Base-by-base conservation (phyloP, 768 basidiomycete genomes). In the Naematelia encephala region DNA sequence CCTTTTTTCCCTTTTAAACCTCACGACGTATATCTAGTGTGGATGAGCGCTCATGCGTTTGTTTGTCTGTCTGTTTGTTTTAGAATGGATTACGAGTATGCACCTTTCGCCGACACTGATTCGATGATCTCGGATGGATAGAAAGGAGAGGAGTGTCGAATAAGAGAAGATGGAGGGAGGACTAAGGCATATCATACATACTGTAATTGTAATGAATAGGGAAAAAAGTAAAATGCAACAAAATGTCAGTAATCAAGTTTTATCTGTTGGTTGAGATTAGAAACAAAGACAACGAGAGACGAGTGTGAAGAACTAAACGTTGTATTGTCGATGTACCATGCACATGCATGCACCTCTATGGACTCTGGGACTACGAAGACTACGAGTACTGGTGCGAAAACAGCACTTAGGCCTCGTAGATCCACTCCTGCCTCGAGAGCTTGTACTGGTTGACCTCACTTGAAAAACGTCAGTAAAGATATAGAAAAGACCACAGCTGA, bases 1-100 rank as follows among this genome's bases (percentile, higher is more conserved):
- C 46, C 34, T 16, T 39, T 16, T 39, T 39, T 39, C 8, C 34
- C 8, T 39, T 16, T n/a, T n/a, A 47, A 45, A 12, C 13, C 5
- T 12, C 26, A 12, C 11, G 21, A 8, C n/a, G 19, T 28, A 5
- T 53, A 19, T 14, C 19, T 52, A n/a, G 8, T 16, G 47, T 34
- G 42, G 52, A 61, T 60, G 51, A 57, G 5, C n/a, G n/a, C n/a
- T n/a, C n/a, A n/a, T n/a, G n/a, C n/a, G n/a, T n/a, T n/a, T n/a
- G n/a, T n/a, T n/a, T n/a, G n/a, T n/a, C n/a, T n/a, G n/a, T n/a
- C n/a, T n/a, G n/a, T n/a, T n/a, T n/a, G n/a, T n/a, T n/a, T 11
- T 30, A 72, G 70, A 45, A 71, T 66, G 61, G 76, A 77, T 47
- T 77, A 75, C 57, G 76, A 77, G 56, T 77, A 77, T 59, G 70